Evolutionary conservation across 164 flowering plant species (phyloP).

Genomic region (Magnolia sinica): DNA sequence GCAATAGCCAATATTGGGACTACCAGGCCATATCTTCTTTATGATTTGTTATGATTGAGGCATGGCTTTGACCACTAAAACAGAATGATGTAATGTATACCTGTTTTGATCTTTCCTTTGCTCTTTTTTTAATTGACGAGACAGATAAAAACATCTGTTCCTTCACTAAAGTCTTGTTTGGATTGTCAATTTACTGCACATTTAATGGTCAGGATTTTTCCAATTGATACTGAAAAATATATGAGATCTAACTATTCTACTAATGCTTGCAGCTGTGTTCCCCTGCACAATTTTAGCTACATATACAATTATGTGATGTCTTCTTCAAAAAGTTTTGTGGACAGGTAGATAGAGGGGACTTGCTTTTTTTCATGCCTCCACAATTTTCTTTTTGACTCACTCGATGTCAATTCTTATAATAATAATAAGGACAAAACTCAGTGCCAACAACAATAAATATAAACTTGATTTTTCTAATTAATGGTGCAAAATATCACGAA

Average conservation of each 20-base stretch:
- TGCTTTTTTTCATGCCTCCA: neutral
- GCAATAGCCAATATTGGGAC: too few relatives aligned
- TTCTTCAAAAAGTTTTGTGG: constrained; percentile 87
- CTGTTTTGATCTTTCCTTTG: too few relatives aligned
- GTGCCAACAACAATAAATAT: too few relatives aligned
- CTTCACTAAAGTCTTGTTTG: neutral
- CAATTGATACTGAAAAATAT: neutral
- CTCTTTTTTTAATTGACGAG: too few relatives aligned
- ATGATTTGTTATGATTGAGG: too few relatives aligned
- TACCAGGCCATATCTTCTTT: too few relatives aligned
- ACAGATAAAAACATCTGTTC: neutral
- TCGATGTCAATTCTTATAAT: neutral
- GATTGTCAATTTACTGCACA: neutral
- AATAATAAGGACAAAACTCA: too few relatives aligned
- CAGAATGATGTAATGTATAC: too few relatives aligned
- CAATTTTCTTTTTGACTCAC: neutral
- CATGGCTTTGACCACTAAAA: too few relatives aligned
- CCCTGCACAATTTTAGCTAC: constrained; percentile 87
- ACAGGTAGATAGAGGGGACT: constrained; percentile 52
- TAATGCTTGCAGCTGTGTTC: constrained; percentile 79
- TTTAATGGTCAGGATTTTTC: neutral
- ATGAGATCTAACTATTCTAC: neutral
- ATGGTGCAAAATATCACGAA: too few relatives aligned
- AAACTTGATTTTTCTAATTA: too few relatives aligned
- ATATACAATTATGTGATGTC: constrained; percentile 73